These are phyloP conservation scores for Gloeostereum incarnatum DNA, from an alignment of 768 basidiomycete genomes.

Conservation along the genomic window DNA sequence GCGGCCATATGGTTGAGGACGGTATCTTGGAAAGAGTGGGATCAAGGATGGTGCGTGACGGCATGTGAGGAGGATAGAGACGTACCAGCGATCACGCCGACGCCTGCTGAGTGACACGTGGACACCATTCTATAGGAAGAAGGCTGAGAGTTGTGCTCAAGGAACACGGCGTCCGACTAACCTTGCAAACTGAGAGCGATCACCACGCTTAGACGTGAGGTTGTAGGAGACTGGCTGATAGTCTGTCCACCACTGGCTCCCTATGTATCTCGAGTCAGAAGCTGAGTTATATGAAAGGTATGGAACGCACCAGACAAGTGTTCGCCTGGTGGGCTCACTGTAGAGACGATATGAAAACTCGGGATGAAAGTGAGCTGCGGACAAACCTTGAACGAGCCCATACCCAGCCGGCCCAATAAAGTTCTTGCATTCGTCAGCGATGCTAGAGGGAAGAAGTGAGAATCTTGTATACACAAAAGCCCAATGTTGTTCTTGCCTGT, in stretches of 20 bases:
- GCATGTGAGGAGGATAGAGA: neutral
- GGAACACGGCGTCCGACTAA: conserved; percentile 9
- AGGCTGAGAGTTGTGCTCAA: neutral
- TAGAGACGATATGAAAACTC: neutral
- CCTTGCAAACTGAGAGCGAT: conserved; percentile 37
- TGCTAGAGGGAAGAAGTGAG: conserved; percentile 24
- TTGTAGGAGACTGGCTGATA: conserved; percentile 54
- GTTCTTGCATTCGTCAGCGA: conserved; percentile 53
- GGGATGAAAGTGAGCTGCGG: neutral
- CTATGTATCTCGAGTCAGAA: conserved; percentile 48
- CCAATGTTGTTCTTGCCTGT: conserved; percentile 12
- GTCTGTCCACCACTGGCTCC: conserved; percentile 65
- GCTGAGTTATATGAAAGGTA: too few relatives aligned
- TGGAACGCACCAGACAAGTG: neutral
- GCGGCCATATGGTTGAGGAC: conserved; percentile 63
- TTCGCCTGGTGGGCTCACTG: neutral
- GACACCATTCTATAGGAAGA: conserved; percentile 28
- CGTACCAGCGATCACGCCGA: conserved; percentile 42
- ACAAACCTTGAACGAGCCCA: conserved; percentile 59
- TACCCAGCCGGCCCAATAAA: conserved; percentile 66
- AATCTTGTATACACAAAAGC: neutral
- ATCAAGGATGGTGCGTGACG: neutral
- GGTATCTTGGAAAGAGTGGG: conserved; percentile 26
- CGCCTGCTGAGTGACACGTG: conserved; percentile 43
- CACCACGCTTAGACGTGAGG: conserved; percentile 56